Evolutionary conservation across 345 rosid species (phyloP), one percentile per base, ranked within the genome.

Genomic region (Trapa bicornis): DNA sequence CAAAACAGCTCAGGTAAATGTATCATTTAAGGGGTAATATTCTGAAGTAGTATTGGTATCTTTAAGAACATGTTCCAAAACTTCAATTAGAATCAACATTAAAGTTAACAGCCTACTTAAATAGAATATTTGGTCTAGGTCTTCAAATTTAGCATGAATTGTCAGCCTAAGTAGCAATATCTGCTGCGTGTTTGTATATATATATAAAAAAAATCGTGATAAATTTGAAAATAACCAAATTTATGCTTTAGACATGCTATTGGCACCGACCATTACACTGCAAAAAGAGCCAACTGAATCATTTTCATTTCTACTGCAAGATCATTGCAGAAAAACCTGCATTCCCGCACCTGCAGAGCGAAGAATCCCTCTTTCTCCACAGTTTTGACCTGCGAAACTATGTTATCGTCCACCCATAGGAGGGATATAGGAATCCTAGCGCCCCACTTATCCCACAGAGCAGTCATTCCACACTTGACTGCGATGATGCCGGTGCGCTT

Each of bases 371-470:
- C 97, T 71, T 87, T 94, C 69, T 91, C 97, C 33, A 89, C 37
- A 56, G 96, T 91, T 75, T 91, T 94, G 70, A 91, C 91, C 86
- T 94, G 99, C 71, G 96, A 80, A 66, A 94, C 99, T 47, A 91
- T 83, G 73, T 91, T 94, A 61, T 91, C 93, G 70, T 94, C 97
- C 8, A 87, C 90, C 92, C 92, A 91, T 9, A 94, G 88, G 13
- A 94, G 70, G 57, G 88, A 79, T 47, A 83, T 60, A 14, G 97
- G 99, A 72, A 94, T 74, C 83, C 91, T 87, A 43, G 83, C 83
- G 47, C 96, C 99, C 99, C 99, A 94, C 81, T 94, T 94, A 73
- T 94, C 90, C 99, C 97, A 91, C 43, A 75, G 77, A 52, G 91
- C 97, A 14, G 91, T 78, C 96, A 94, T 91, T 33, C 96, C 97